phyloP scores from a whole-genome alignment of 352 stramenopile species.

The Globisporangium recalcitrans region DNA sequence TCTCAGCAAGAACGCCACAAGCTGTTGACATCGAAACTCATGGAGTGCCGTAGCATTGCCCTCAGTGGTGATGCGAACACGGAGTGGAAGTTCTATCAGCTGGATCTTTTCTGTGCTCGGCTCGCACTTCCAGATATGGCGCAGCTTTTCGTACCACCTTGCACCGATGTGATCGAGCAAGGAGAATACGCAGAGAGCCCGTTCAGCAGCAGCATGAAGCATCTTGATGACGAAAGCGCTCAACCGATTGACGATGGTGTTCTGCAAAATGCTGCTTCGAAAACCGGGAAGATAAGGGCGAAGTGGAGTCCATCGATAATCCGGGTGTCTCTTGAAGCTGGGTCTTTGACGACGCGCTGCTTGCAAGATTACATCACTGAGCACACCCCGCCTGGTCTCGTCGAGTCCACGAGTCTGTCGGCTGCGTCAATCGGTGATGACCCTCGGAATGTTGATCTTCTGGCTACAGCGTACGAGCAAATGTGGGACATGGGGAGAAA shows the following conservation, averaged over 20 bases:
- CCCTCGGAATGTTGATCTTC: constrained; percentile 34
- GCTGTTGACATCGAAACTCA: constrained; percentile 47
- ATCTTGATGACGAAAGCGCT: constrained; percentile 18
- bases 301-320: constrained; percentile 58
- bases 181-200: constrained; percentile 22
- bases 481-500: constrained; percentile 59
- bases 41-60: constrained; percentile 44
- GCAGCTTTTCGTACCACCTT: constrained; percentile 69
- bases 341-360: constrained; percentile 56
- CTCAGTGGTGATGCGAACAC: constrained; percentile 25
- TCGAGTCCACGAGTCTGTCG: constrained; percentile 41
- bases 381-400: constrained; percentile 44
- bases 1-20: constrained; percentile 53
- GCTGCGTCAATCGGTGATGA: constrained; percentile 29
- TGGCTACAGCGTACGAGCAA: constrained; percentile 63
- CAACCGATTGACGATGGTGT: constrained; percentile 61
- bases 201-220: constrained; percentile 8
- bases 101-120: constrained; percentile 78
- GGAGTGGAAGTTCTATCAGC: constrained; percentile 59
- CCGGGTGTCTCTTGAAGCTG: constrained; percentile 48
- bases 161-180: constrained; percentile 54
- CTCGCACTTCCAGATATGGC: constrained; percentile 70
- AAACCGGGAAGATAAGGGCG: constrained; percentile 54
- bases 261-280: constrained; percentile 58
- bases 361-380: constrained; percentile 68